phyloP scores from a whole-genome alignment of 2,329 filamentous ascomycete species.

The Fusarium temperatum region DNA sequence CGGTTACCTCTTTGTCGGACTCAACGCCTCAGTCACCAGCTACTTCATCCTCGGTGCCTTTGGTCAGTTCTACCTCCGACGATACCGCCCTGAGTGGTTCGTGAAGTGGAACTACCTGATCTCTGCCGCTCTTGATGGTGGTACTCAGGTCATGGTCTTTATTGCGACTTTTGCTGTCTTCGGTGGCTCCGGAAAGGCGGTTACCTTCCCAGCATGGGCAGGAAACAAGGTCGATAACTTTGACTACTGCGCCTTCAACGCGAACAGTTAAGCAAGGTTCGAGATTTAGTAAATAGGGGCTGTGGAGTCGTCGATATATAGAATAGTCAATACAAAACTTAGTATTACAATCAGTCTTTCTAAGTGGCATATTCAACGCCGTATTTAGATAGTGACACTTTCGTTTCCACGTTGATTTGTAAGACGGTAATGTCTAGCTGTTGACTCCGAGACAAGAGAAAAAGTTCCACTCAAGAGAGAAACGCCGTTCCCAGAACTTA shows the following conservation, averaged over 20 bases:
- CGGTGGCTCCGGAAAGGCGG: conserved; percentile 55
- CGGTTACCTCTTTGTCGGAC: conserved; percentile 42
- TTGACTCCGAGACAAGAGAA: too few relatives aligned
- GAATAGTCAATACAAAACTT: background rate
- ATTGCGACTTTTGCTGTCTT: conserved; percentile 65
- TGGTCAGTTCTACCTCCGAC: conserved; percentile 61
- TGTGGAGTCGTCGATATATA: background rate
- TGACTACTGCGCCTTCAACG: conserved; percentile 8
- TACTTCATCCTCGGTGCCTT: conserved; percentile 61
- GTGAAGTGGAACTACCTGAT: conserved; percentile 63
- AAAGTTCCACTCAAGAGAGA: too few relatives aligned
- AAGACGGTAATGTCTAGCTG: rapidly evolving
- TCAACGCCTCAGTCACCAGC: conserved; percentile 60
- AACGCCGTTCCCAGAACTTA: too few relatives aligned
- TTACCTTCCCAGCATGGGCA: conserved; percentile 62
- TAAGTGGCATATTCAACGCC: rapidly evolving
- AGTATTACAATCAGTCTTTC: background rate
- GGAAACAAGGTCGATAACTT: conserved; percentile 54
- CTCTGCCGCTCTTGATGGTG: conserved; percentile 62
- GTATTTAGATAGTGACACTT: too few relatives aligned
- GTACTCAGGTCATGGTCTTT: conserved; percentile 57
- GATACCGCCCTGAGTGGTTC: conserved; percentile 61
- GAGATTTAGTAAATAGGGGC: background rate
- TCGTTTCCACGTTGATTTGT: too few relatives aligned
- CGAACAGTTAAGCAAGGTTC: background rate